A percentile compares a stretch with the other conserved stretches of the same genome.
Evolutionary conservation across 2,329 filamentous ascomycete genomes (phyloP).

Genomic region (Emydomyces testavorans): DNA sequence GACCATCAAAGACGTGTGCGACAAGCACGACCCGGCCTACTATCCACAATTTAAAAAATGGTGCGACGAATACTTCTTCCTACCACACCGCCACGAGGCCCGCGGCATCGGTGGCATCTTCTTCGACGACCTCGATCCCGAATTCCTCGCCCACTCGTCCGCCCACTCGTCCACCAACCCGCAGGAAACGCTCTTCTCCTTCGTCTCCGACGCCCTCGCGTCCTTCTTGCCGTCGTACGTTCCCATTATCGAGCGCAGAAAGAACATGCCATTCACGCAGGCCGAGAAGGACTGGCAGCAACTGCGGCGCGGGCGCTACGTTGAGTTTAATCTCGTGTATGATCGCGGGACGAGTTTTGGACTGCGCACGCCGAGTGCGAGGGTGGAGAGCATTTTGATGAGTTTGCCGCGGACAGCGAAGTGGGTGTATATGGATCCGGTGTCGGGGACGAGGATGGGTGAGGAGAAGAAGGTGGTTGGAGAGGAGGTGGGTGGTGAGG

Average conservation of each 20-base stretch:
- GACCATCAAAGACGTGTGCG: constrained; percentile 83
- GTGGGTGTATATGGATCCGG: constrained; percentile 86
- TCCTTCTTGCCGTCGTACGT: constrained; percentile 85
- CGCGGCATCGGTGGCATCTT: constrained; percentile 93
- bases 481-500: constrained; percentile 38
- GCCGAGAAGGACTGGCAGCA: constrained; percentile 95
- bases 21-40: constrained; percentile 83
- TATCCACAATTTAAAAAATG: constrained; percentile 93
- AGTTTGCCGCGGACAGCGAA: constrained; percentile 83
- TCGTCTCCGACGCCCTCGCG: constrained; percentile 70
- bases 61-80: constrained; percentile 96
- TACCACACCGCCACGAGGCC: constrained; percentile 78
- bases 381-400: constrained; percentile 96
- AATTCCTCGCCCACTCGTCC: constrained; percentile 29
- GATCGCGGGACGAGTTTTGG: constrained; percentile 92
- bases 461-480: constrained; percentile 42
- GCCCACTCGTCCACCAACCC: constrained; percentile 55
- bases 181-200: constrained; percentile 79
- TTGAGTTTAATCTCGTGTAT: constrained; percentile 97
- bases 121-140: constrained; percentile 85
- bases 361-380: constrained; percentile 77
- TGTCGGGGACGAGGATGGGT: constrained; percentile 36
- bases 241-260: constrained; percentile 75
- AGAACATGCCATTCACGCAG: constrained; percentile 80
- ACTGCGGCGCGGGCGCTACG: constrained; percentile 82